Conservation (phyloP, 106 monocot genomes). For the Xerophyta viscosa region DNA sequence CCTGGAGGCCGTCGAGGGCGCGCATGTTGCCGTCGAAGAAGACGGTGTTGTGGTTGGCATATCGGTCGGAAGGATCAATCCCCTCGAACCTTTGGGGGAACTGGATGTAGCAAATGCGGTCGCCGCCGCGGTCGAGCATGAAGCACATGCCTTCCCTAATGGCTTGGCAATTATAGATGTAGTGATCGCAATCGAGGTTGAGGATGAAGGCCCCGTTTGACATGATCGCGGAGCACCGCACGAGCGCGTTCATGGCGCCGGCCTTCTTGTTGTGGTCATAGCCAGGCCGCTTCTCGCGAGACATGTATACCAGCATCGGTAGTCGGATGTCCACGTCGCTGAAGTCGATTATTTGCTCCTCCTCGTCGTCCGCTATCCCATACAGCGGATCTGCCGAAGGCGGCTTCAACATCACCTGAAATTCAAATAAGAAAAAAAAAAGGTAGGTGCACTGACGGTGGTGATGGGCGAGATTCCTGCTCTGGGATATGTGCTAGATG, state of each 20-base stretch:
- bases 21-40: conserved; percentile 98
- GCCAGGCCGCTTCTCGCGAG: conserved; percentile 71
- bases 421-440: no score
- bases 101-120: conserved; percentile 78
- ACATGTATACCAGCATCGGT: conserved; percentile 74
- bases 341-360: conserved; percentile 53
- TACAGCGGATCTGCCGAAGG: conserved; percentile 35
- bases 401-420: conserved; percentile 70
- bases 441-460: no score
- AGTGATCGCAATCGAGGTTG: conserved; percentile 91
- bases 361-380: conserved; percentile 50
- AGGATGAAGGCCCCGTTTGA: conserved; percentile 92
- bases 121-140: conserved; percentile 85
- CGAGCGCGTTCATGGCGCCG: conserved; percentile 88
- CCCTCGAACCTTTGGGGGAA: conserved; percentile 91
- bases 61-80: conserved; percentile 91
- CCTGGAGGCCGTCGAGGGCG: conserved; percentile 83
- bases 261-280: conserved; percentile 96
- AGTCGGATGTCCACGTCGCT: conserved; percentile 62
- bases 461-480: no score
- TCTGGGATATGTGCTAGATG: no score
- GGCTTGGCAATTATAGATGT: conserved; percentile 71
- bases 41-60: conserved; percentile 93
- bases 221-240: conserved; percentile 67
- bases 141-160: conserved; percentile 86